phyloP scores from a whole-genome alignment of 257 asterid species.

The Knoxia roxburghii region DNA sequence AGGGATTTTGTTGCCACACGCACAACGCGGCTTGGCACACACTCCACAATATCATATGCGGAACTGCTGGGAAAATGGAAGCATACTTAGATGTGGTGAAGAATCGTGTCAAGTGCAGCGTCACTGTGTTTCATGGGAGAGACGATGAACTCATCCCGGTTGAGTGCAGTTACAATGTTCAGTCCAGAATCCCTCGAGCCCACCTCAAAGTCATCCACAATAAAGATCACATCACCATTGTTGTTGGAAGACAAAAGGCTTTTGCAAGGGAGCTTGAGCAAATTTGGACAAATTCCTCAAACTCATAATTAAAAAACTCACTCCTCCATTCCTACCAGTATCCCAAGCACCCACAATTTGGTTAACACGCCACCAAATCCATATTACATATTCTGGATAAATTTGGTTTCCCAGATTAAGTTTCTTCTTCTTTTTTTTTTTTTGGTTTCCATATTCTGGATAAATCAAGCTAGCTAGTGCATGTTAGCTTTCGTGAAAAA shows the following conservation, averaged over 20 bases:
- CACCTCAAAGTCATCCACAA: constrained; percentile 53
- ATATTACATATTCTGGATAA: too few relatives aligned
- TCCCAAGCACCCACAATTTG: too few relatives aligned
- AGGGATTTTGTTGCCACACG: constrained; percentile 84
- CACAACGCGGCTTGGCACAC: constrained; percentile 99
- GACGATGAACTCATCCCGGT: constrained; percentile 83
- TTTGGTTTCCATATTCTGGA: too few relatives aligned
- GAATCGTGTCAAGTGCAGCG: constrained; percentile 43
- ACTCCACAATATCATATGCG: constrained; percentile 83
- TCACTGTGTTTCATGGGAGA: constrained; percentile 63
- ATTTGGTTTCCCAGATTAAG: too few relatives aligned
- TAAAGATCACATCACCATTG: constrained; percentile 85
- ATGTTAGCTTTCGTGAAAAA: too few relatives aligned
- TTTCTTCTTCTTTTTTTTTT: too few relatives aligned
- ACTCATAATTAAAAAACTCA: too few relatives aligned
- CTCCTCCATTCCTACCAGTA: too few relatives aligned
- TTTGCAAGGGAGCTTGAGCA: constrained; percentile 84
- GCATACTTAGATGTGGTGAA: constrained; percentile 59
- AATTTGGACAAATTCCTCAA: constrained; percentile 68
- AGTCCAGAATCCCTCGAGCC: constrained; percentile 61
- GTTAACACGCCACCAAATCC: too few relatives aligned
- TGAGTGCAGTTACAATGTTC: constrained; percentile 73
- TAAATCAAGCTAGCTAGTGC: too few relatives aligned
- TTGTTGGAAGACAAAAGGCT: constrained; percentile 76
- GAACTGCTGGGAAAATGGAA: constrained; percentile 78